Evolutionary conservation across 768 basidiomycete species (phyloP), one percentile per base, ranked within the genome.

Genomic region (Hygrocybe punicea): DNA sequence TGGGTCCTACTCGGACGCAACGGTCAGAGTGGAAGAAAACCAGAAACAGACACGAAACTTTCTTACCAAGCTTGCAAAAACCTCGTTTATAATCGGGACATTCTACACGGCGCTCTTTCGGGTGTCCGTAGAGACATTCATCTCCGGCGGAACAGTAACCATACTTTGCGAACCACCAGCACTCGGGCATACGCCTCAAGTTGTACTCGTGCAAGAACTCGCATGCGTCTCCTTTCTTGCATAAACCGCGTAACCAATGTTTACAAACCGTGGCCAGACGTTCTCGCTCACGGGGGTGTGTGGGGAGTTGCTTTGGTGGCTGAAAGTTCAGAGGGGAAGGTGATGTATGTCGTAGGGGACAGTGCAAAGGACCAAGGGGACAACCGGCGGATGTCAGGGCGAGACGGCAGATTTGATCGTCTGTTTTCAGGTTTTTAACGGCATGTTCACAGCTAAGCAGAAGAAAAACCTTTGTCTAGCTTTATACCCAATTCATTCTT

Each of bases 201-300:
- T 98, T 97, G 78, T 98, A 99, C 76, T 98, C 97, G 74, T 99
- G 97, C 68, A 98, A 81, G 72, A 98, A 99, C 75, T 98, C 97
- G 76, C 97, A 99, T 23, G 89, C 87, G 68, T 95, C 91, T 53
- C 94, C 96, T 72, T 98, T 98, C 76, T 98, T 98, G 75, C 97
- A 98, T 16, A 99, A 80, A 13, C 97, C 97, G 56, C 97, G 84
- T 42, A 99, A 83, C 90, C 96, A 98, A 75, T 98, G 97, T 74
- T 98, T 98, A 77, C 97, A 99, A 16, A 99, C 95, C 2, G 96
- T 97, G 19, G 89, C 84, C 42, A 93, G 78, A 42, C 90, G 82
- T 63, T 92, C 91, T 61, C 90, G 76, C 65, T 93, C 89, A 45
- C 89, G 83, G 14, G 89, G 91, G 65, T 95, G 91, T 1, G 82